Evolutionary conservation across 1,284 basidiomycete species (phyloP), one percentile per base, ranked within the genome.

Genomic region (Ceratobasidium theobromae): DNA sequence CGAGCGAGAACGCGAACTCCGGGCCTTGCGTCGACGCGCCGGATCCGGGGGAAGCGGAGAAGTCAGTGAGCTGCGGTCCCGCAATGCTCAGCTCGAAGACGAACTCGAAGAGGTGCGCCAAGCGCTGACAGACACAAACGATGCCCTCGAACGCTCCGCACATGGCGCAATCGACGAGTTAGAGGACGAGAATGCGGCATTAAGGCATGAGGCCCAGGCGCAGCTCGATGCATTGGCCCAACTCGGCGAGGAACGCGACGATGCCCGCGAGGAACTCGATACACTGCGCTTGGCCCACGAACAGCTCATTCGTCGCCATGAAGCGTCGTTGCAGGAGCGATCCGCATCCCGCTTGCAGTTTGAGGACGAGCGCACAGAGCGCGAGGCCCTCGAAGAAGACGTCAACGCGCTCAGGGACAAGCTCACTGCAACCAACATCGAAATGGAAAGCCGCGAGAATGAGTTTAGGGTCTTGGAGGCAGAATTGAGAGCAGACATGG

Each of bases 391-490:
- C 1, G 87, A 91, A 72, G 67, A 68, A 14, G 87, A 87, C 70
- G 74, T 91, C 62, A 90, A 91, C 71, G 80, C 83, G 0, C 76
- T 89, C 43, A 79, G 86, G 53, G 91, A 93, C 76, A 85, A 85
- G 73, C 79, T 92, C 1, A 88, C 91, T 0, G 88, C 88, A 0
- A 82, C 85, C 3, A 82, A 86, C 71, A 91, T 94, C 69, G 89
- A 93, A 75, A 76, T 92, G 28, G 88, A 91, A 74, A 86, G 89
- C 75, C 87, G 84, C 74, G 91, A 93, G 71, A 89, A 90, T 70
- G 91, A 93, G 35, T 75, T 89, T n/a, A 87, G 89, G 65, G 79
- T 86, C 74, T 86, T 87, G 79, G 80, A 82, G 54, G 79, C 81
- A 60, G 89, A 92, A 74, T 72, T 87, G 91, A 72, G 81, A 85